Percentiles rank a stretch among this genome's conserved stretches.
Conservation (phyloP, 345 rosid genomes). For the Lepidium aucheri region DNA sequence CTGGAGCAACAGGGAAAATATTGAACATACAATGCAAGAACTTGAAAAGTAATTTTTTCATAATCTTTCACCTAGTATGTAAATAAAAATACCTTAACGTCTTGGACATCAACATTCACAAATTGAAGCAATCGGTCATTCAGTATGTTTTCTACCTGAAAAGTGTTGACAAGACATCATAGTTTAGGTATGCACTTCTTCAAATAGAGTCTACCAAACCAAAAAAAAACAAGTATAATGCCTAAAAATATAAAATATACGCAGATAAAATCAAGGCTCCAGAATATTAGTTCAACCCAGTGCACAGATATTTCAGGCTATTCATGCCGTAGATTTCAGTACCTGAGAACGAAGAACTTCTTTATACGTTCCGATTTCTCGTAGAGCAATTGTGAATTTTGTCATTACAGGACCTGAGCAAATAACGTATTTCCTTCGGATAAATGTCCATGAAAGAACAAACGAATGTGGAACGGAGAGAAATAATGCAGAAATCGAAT, state of each 20-base stretch:
- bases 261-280: background rate
- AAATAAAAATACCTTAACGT: conserved; percentile 45
- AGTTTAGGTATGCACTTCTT: conserved; percentile 1
- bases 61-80: background rate
- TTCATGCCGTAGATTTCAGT: conserved; percentile 5
- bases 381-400: conserved; percentile 60
- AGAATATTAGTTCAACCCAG: background rate
- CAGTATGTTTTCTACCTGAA: conserved; percentile 56
- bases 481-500: background rate
- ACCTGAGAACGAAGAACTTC: conserved; percentile 79
- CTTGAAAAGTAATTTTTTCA: background rate
- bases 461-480: background rate
- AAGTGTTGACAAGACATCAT: conserved; percentile 15
- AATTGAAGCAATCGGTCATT: conserved; percentile 50
- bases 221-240: background rate
- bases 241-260: background rate
- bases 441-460: background rate
- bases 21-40: background rate
- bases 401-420: conserved; percentile 62
- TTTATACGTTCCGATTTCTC: conserved; percentile 70
- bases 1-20: background rate
- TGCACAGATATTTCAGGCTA: background rate
- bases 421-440: background rate
- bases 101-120: conserved; percentile 51
- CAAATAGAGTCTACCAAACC: background rate